Evolutionary conservation across 1,139 yeast genomes (phyloP), one percentile per base, ranked within the genome.

Genomic region (Geotrichum macrosporum): DNA sequence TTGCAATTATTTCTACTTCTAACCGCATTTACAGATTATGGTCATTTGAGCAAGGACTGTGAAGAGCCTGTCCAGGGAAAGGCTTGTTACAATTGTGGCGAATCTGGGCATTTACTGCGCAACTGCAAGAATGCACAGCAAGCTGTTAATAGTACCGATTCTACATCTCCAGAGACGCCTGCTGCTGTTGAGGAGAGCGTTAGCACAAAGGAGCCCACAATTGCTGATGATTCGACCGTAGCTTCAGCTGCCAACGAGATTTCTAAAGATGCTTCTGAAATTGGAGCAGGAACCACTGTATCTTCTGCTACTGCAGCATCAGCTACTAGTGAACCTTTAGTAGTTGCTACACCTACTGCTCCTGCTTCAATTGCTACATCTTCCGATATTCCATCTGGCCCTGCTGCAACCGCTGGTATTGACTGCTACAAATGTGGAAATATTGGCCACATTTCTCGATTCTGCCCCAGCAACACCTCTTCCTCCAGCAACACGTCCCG

Each of bases 361-460:
- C 27, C 38, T 15, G 26, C 42, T 13, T n/a, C 43, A 22, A 29
- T 35, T 26, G 4, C 43, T 13, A 40, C 32, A 6, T 12, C 46
- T 26, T 38, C 43, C 9, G 13, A 44, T 21, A 13, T 36, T n/a
- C 45, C 51, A 6, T 35, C 42, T 9, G 51, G 43, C 27, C 50
- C 53, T 18, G 47, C 50, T 21, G 45, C 45, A 33, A 44, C 54
- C 37, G 32, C 32, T 55, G 40, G 50, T 19, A 41, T 45, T 62
- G 86, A 84, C 69, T 88, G 96, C 71, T 87, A 86, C 77, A 86
- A 85, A 70, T 88, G 96, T 73, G 95, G 96, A 63, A 86, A 85
- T 72, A 76, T 83, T 57, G 96, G 96, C 56, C 96, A 87, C 75
- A 76, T 86, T 66, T 95, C 95, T 55, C 92, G 85, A 66, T 80